A percentile compares a stretch with the other conserved stretches of the same genome.
These are phyloP conservation scores for Acidomyces sp. DNA, from an alignment of 495 filamentous ascomycete genomes.

Conservation along the genomic window DNA sequence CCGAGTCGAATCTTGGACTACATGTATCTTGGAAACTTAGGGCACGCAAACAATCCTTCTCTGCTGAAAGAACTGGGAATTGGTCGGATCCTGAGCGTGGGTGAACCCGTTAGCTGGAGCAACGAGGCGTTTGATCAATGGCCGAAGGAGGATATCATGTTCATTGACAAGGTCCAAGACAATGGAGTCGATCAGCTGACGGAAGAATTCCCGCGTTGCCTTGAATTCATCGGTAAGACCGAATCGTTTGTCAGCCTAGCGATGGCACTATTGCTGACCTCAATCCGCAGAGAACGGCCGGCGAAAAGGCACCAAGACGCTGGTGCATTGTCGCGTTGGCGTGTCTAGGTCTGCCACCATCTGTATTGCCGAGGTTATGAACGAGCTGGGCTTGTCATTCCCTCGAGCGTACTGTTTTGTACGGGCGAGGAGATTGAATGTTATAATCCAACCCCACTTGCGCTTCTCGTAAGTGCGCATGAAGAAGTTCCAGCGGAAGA, in stretches of 20 bases:
- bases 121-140: slow-evolving; percentile 51
- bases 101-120: slow-evolving; percentile 73
- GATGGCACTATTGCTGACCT: no score
- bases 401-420: slow-evolving; percentile 94
- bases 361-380: slow-evolving; percentile 97
- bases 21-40: slow-evolving; percentile 88
- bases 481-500: no score
- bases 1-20: slow-evolving; percentile 83
- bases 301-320: slow-evolving; percentile 60
- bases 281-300: slow-evolving; percentile 66
- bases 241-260: no score
- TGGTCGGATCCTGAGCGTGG: slow-evolving; percentile 79
- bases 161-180: slow-evolving; percentile 77
- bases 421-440: slow-evolving; percentile 70
- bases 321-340: slow-evolving; percentile 93
- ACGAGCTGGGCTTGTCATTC: slow-evolving; percentile 61
- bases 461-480: slow-evolving; percentile 49
- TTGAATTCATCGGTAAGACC: slow-evolving; percentile 88
- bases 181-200: slow-evolving; percentile 91
- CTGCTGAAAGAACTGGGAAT: slow-evolving; percentile 71
- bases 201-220: slow-evolving; percentile 71
- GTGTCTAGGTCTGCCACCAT: slow-evolving; percentile 93
- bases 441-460: slow-evolving; percentile 59
- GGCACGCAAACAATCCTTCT: slow-evolving; percentile 84
- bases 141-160: slow-evolving; percentile 60